Evolutionary conservation across 768 basidiomycete species (phyloP).

Genomic region (Dendrothele bispora): DNA sequence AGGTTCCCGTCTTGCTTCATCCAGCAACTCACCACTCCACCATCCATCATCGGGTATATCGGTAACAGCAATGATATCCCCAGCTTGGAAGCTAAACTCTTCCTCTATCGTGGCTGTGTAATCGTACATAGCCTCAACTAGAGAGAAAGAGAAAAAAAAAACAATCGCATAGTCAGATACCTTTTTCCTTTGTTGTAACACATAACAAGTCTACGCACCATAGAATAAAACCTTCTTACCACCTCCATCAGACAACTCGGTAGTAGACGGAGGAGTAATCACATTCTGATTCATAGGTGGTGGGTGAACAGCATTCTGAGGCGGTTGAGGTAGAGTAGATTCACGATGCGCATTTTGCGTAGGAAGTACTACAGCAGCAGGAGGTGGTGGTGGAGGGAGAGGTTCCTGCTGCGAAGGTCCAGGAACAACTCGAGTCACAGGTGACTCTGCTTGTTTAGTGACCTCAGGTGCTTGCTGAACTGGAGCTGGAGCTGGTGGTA

Average conservation of each 20-base stretch:
- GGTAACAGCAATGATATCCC: constrained; percentile 68
- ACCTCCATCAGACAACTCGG: neutral
- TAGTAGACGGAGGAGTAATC: neutral
- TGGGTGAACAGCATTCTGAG: neutral
- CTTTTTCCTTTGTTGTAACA: no score
- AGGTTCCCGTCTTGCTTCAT: constrained; percentile 41
- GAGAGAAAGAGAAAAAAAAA: neutral
- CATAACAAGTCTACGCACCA: no score
- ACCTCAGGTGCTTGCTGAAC: no score
- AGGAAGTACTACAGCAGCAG: constrained; percentile 23
- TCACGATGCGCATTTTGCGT: constrained; percentile 31
- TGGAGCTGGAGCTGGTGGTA: constrained; percentile 9
- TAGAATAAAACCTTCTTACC: constrained; percentile 4
- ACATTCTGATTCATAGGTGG: neutral
- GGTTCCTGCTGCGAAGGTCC: no score
- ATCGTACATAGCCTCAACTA: constrained; percentile 59
- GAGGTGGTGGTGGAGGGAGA: no score
- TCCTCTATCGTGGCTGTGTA: constrained; percentile 53
- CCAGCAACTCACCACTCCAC: constrained; percentile 60
- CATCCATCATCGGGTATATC: constrained; percentile 66
- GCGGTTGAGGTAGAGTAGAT: neutral
- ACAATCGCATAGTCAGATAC: no score
- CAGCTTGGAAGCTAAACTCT: constrained; percentile 69
- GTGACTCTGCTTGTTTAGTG: no score
- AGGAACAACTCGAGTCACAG: no score